phyloP scores from a whole-genome alignment of 1,139 yeast genomes.

The Sugiyamaella sp. region DNA sequence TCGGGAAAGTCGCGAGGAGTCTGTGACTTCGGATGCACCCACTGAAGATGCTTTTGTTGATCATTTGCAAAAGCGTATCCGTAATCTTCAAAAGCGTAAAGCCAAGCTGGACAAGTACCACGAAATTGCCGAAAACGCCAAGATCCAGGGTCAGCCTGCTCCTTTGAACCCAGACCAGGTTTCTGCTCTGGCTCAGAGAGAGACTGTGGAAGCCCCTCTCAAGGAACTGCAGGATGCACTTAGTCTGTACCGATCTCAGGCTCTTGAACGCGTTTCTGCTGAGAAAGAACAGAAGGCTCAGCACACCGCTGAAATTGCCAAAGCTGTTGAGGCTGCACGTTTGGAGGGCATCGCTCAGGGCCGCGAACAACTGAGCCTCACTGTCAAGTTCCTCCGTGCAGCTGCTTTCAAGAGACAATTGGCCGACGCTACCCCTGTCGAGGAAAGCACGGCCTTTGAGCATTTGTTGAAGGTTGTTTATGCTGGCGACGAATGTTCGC shows the following conservation, averaged over 20 bases:
- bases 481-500: conserved; percentile 41
- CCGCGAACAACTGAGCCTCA: conserved; percentile 33
- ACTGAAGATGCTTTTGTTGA: conserved; percentile 36
- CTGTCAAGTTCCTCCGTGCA: conserved; percentile 41
- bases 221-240: conserved; percentile 42
- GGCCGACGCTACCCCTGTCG: conserved; percentile 32
- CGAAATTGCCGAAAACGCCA: conserved; percentile 36
- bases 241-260: conserved; percentile 34
- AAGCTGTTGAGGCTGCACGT: conserved; percentile 26
- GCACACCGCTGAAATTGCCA: conserved; percentile 25
- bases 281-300: conserved; percentile 24
- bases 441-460: conserved; percentile 40
- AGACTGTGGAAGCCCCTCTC: conserved; percentile 44
- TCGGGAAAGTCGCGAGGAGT: conserved; percentile 19
- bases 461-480: conserved; percentile 39
- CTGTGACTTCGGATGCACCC: conserved; percentile 15
- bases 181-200: conserved; percentile 40
- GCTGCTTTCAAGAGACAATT: conserved; percentile 42
- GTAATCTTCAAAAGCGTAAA: conserved; percentile 45
- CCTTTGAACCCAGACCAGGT: conserved; percentile 44
- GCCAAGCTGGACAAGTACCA: conserved; percentile 43
- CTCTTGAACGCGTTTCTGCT: conserved; percentile 23
- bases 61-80: conserved; percentile 41
- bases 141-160: conserved; percentile 19
- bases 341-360: conserved; percentile 32